Evolutionary conservation across 2,329 filamentous ascomycete species (phyloP).

Genomic region (Monilinia fructigena): DNA sequence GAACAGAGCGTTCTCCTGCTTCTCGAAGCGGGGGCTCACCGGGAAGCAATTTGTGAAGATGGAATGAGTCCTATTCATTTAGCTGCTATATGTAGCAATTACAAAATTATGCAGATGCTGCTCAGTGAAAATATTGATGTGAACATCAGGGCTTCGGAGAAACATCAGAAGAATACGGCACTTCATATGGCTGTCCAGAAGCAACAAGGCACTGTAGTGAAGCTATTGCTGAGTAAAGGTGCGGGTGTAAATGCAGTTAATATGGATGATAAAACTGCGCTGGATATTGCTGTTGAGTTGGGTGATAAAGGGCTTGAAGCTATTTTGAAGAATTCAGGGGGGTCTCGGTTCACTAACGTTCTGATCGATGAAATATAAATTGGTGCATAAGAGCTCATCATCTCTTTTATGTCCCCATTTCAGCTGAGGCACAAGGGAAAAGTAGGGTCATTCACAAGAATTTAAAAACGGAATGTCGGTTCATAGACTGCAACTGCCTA

Average conservation of each 20-base stretch:
- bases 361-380: too few relatives aligned
- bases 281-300: not conserved
- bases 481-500: too few relatives aligned
- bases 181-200: not conserved
- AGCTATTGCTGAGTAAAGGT: not conserved
- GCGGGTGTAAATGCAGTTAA: not conserved
- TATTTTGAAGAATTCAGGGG: not conserved
- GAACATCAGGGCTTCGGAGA: not conserved
- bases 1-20: not conserved
- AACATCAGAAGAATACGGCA: not conserved
- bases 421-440: not conserved
- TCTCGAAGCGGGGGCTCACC: not conserved
- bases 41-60: not conserved
- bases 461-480: too few relatives aligned
- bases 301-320: not conserved
- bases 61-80: not conserved
- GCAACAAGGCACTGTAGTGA: not conserved
- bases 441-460: not conserved
- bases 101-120: not conserved
- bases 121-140: not conserved
- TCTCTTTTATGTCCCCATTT: not conserved
- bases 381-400: not conserved
- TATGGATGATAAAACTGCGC: not conserved
- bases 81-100: not conserved
- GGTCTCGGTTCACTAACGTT: not conserved